A percentile compares a stretch with the other conserved stretches of the same genome.
Conservation (phyloP, 139 green algal species). For the Chlorella sp. region DNA sequence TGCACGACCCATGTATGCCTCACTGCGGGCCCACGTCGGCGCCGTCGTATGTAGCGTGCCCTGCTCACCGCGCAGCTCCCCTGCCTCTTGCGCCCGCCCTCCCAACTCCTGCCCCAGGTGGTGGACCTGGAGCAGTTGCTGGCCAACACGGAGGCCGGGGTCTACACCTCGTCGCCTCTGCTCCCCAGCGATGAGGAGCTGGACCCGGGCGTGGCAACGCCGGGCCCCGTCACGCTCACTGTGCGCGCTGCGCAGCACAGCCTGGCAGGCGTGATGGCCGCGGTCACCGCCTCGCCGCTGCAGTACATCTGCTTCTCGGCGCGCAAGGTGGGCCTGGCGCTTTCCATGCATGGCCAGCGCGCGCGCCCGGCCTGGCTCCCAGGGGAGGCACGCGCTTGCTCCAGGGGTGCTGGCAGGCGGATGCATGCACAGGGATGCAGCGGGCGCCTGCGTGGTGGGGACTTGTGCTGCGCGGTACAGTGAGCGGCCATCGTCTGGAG, state of each 20-base stretch:
- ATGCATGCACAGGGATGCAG: not conserved
- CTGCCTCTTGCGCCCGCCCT: too few species aligned
- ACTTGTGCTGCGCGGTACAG: too few species aligned
- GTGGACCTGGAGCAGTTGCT: not conserved
- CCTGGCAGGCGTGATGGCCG: conserved; percentile 1
- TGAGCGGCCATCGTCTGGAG: not conserved
- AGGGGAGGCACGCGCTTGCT: not conserved
- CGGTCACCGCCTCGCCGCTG: conserved; percentile 13
- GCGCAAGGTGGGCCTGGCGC: not conserved
- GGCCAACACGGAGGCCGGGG: not conserved
- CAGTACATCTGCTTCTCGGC: not conserved
- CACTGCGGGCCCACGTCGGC: too few species aligned
- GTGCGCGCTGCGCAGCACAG: not conserved
- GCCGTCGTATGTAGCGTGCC: too few species aligned
- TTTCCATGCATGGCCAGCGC: too few species aligned
- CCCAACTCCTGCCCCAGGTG: too few species aligned
- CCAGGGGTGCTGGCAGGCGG: not conserved
- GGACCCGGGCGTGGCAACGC: not conserved
- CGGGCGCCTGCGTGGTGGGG: not conserved
- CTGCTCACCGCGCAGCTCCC: too few species aligned
- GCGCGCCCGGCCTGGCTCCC: too few species aligned
- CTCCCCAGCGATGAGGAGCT: conserved; percentile 5
- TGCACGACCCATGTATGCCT: too few species aligned
- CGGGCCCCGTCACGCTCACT: not conserved
- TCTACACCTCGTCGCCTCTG: not conserved